Evolutionary conservation across 2,329 filamentous ascomycete species (phyloP).

Genomic region (Teratosphaeria destructans): DNA sequence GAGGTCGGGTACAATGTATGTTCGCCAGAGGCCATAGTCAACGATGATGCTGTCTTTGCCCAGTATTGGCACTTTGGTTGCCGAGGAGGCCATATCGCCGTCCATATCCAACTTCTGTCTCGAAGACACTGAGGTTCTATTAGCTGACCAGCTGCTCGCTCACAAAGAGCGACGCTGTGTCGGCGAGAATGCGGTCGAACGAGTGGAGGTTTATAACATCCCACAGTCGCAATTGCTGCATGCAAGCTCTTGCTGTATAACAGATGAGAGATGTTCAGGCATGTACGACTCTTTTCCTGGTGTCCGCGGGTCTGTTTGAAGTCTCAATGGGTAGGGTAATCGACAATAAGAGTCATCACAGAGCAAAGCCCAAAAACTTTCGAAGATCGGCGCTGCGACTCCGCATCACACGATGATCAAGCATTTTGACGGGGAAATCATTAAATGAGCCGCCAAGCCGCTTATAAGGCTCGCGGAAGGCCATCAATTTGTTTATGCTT

Average conservation of each 20-base stretch:
- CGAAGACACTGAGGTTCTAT: conserved; percentile 7
- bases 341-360: background rate
- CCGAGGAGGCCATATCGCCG: conserved; percentile 14
- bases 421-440: background rate
- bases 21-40: conserved; percentile 81
- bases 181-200: conserved; percentile 16
- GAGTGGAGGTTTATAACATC: conserved; percentile 19
- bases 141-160: conserved; percentile 20
- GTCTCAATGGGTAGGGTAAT: background rate
- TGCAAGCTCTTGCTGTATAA: conserved; percentile 4
- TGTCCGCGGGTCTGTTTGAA: background rate
- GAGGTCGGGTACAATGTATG: conserved; percentile 71
- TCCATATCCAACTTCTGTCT: conserved; percentile 10
- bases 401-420: background rate
- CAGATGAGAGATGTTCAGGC: background rate
- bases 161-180: conserved; percentile 15
- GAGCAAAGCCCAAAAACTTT: background rate
- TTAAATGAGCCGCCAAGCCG: background rate
- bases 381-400: background rate
- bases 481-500: background rate
- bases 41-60: conserved; percentile 85
- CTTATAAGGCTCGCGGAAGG: background rate
- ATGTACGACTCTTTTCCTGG: background rate
- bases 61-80: conserved; percentile 65
- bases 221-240: conserved; percentile 23